Percentiles rank a stretch among this genome's conserved stretches.
phyloP scores from a whole-genome alignment of 2,329 filamentous ascomycete species.

The Aspergillus amoenus region DNA sequence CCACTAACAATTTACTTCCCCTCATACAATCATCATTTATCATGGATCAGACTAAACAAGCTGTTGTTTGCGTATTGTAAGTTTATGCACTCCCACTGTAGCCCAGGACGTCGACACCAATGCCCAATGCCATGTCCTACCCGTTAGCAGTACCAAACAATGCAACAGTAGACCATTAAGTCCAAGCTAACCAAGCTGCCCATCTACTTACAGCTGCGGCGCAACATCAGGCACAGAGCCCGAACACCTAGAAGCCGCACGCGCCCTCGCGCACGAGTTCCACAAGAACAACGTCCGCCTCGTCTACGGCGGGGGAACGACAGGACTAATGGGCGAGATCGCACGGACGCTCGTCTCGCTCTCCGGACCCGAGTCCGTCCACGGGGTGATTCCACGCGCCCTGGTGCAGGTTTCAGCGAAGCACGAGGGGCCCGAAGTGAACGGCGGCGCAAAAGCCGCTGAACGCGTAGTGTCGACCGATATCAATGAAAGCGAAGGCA shows the following conservation, averaged over 20 bases:
- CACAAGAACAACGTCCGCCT: constrained; percentile 75
- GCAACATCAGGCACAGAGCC: constrained; percentile 71
- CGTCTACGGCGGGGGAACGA: constrained; percentile 92
- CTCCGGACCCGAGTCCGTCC: constrained; percentile 75
- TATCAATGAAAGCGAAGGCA: constrained; percentile 52
- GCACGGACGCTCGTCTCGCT: constrained; percentile 82
- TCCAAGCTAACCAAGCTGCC: too few relatives aligned
- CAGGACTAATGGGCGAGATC: constrained; percentile 93
- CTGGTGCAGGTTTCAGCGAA: constrained; percentile 64
- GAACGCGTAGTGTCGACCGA: constrained; percentile 45
- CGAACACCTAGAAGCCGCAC: constrained; percentile 74
- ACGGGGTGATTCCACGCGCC: constrained; percentile 89
- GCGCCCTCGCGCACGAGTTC: constrained; percentile 70
- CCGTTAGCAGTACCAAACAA: too few relatives aligned
- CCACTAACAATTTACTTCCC: too few relatives aligned
- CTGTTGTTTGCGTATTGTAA: too few relatives aligned
- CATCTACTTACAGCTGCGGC: constrained; percentile 63
- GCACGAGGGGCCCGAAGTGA: constrained; percentile 33
- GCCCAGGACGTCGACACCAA: too few relatives aligned
- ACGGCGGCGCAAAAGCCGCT: constrained; percentile 36
- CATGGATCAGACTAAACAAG: too few relatives aligned
- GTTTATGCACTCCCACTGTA: too few relatives aligned
- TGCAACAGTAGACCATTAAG: too few relatives aligned
- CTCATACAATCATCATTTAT: too few relatives aligned
- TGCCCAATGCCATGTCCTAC: too few relatives aligned